Conservation (phyloP, 805 yeast genomes). For the Kockiozyma suomiensis region DNA sequence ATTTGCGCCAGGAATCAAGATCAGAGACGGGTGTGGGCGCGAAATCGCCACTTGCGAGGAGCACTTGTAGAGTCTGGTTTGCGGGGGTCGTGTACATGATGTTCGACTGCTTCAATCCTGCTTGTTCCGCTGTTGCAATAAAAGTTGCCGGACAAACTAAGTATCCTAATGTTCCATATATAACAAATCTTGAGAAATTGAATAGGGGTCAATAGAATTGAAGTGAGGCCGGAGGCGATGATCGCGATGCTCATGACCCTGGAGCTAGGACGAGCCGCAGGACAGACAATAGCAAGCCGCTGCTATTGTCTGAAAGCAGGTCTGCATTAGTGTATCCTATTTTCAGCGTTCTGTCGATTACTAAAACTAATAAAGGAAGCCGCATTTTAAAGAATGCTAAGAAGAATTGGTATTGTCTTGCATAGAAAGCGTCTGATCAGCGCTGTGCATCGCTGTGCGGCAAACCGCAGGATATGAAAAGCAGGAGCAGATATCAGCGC, state of each 20-base stretch:
- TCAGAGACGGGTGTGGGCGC: slow-evolving; percentile 3
- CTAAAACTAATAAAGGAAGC: no score
- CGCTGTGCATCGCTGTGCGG: no score
- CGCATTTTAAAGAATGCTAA: no score
- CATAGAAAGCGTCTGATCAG: no score
- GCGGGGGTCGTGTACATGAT: slow-evolving; percentile 12
- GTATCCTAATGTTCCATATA: no score
- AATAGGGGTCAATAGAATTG: not conserved
- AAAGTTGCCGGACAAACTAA: not conserved
- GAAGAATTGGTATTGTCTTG: no score
- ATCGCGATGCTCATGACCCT: not conserved
- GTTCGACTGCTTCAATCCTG: no score
- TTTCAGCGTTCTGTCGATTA: no score
- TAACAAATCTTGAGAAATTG: no score
- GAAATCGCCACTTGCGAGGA: slow-evolving; percentile 10
- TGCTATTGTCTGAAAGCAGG: not conserved
- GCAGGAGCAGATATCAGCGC: no score
- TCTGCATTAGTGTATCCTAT: not conserved
- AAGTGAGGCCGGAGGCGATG: not conserved
- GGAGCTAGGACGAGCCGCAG: not conserved
- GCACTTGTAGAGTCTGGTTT: slow-evolving; percentile 21
- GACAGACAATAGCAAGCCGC: not conserved
- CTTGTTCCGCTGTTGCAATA: not conserved
- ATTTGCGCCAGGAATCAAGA: slow-evolving; percentile 21
- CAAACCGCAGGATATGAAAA: no score